Base-by-base conservation (phyloP, 1,284 basidiomycete genomes). In the Moesziomyces globuligerus region DNA sequence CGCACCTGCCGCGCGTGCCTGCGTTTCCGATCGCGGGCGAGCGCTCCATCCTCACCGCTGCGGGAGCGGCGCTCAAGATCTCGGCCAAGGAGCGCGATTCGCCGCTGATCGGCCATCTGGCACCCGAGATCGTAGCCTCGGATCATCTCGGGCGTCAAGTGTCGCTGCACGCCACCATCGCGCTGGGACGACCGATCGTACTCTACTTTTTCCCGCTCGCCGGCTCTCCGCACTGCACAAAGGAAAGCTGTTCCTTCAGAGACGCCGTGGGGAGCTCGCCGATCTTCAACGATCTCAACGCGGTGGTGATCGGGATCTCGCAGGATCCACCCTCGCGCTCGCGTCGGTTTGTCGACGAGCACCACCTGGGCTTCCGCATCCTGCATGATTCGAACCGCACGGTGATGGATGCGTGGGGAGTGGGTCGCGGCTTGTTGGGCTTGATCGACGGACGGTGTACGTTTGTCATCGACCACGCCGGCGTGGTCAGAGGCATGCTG, bases 121-220 rank as follows among this genome's bases (percentile, higher is more conserved):
- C 76, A 7, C 76, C 76, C n/a, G 76, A 79, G 25, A 72, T 79
- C 28, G n/a, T 48, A 20, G 64, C 76, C 2, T 44, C 46, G 10
- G 76, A 79, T 38, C 75, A 77, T 42, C 56, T 72, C 26, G 74
- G 64, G 10, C 56, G 75, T 3, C 11, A 34, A 7, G 68, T 68
- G n/a, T 77, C 75, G 3, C 58, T 79, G 1, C 76, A 77, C 26
- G 60, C 73, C 34, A 79, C 76, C 26, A 75, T 79, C 38, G 26
- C 37, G 3, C 54, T 79, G 0, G 76, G 76, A 2, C 54, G 76
- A 24, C 76, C 75, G 7, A 76, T 79, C 41, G 51, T 75, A 15
- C 66, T 79, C 34, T 77, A 62, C 61, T 79, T 79, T 50, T 79
- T 77, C 54, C 76, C 76, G 8, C 67, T 79, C 5, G 75, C 76